phyloP scores from a whole-genome alignment of 129 eudicot species.

The Artemisia tridentata region DNA sequence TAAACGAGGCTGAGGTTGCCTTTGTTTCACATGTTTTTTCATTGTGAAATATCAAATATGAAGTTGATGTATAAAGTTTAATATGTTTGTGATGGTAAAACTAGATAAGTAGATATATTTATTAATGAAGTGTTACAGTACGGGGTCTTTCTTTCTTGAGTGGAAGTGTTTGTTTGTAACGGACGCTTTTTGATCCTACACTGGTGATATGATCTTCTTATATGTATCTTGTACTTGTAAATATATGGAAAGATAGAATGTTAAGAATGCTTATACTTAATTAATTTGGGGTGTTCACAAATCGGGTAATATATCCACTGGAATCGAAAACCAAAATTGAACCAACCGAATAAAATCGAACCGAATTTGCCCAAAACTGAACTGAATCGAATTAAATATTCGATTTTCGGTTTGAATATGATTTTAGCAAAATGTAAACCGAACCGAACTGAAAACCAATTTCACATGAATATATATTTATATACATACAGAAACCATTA shows the following conservation, averaged over 20 bases:
- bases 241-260: conserved; percentile 12
- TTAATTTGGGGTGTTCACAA: no score
- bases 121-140: conserved; percentile 22
- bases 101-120: conserved; percentile 17
- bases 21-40: conserved; percentile 17
- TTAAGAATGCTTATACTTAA: conserved; percentile 4
- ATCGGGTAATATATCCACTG: no score
- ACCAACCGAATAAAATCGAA: no score
- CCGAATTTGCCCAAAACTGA: no score
- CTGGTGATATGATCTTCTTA: conserved; percentile 9
- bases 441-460: no score
- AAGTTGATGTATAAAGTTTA: conserved; percentile 20
- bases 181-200: conserved; percentile 14
- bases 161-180: conserved; percentile 7
- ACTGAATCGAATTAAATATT: no score
- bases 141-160: conserved; percentile 11
- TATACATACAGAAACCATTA: no score
- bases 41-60: conserved; percentile 4
- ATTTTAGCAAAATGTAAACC: no score
- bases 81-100: conserved; percentile 19
- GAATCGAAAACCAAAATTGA: no score
- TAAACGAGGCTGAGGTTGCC: background rate
- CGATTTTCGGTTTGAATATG: no score
- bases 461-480: no score
- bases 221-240: conserved; percentile 20